phyloP scores from a whole-genome alignment of 768 basidiomycete species.

The Mycena crocata region DNA sequence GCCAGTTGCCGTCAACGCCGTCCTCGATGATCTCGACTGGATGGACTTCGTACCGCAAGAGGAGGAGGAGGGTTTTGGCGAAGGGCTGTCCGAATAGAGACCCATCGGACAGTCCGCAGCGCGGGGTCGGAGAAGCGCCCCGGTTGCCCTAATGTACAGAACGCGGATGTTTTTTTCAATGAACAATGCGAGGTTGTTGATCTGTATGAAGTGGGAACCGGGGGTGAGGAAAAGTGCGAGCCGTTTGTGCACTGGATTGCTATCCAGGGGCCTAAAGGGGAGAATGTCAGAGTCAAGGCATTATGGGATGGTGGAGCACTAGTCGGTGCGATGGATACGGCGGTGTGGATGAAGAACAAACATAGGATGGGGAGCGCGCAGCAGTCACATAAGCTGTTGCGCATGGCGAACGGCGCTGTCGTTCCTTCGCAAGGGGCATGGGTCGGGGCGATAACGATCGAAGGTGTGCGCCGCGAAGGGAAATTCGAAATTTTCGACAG shows the following conservation, averaged over 20 bases:
- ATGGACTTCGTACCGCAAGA: conserved; percentile 23
- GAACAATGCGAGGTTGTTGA: conserved; percentile 8
- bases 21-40: conserved; percentile 15
- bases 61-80: conserved; percentile 37
- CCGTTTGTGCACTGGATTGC: conserved; percentile 39
- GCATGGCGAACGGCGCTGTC: conserved; percentile 47
- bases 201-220: conserved; percentile 26
- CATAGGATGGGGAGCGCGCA: conserved; percentile 20
- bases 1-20: conserved; percentile 2
- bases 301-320: conserved; percentile 47
- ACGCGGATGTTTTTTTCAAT: conserved; percentile 1
- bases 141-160: conserved; percentile 21
- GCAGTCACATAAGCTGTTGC: conserved; percentile 34
- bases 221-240: conserved; percentile 2
- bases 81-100: conserved; percentile 38
- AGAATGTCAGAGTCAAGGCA: conserved; percentile 28
- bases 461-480: background rate
- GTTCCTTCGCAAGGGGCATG: conserved; percentile 35
- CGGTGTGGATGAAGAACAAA: conserved; percentile 28
- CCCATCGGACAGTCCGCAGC: conserved; percentile 11
- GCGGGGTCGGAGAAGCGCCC: conserved; percentile 12
- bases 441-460: conserved; percentile 35
- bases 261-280: conserved; percentile 30
- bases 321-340: conserved; percentile 40
- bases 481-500: conserved; percentile 41